phyloP scores from a whole-genome alignment of 495 filamentous ascomycete species.

The Daldinia caldariorum region DNA sequence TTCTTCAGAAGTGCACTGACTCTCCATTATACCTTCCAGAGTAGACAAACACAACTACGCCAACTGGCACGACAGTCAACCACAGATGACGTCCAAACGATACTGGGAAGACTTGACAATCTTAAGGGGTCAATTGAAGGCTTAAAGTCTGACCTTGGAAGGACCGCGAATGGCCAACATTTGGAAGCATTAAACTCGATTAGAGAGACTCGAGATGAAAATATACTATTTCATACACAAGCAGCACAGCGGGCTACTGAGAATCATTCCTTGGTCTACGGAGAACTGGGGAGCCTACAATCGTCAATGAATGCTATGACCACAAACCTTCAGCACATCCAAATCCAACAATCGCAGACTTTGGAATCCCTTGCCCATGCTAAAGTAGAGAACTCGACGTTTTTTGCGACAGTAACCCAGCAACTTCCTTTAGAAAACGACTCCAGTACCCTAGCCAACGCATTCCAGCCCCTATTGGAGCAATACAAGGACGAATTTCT shows the following conservation, averaged over 20 bases:
- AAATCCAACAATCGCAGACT: conserved; percentile 11
- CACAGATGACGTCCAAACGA: conserved; percentile 10
- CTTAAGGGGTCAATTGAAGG: conserved; percentile 8
- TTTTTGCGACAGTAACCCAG: conserved; percentile 7
- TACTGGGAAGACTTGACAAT: conserved; percentile 3
- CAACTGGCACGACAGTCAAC: conserved; percentile 9
- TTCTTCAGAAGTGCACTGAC: conserved; percentile 18
- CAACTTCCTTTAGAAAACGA: conserved; percentile 3
- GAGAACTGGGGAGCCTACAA: not conserved
- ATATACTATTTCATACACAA: conserved; percentile 6
- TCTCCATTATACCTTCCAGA: conserved; percentile 12
- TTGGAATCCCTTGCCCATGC: conserved; percentile 20
- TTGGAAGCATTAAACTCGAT: conserved; percentile 13
- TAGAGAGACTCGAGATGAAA: conserved; percentile 4
- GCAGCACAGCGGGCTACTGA: conserved; percentile 1
- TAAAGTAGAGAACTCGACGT: conserved; percentile 22
- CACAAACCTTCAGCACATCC: conserved; percentile 5
- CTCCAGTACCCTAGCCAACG: conserved; percentile 4
- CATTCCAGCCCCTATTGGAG: conserved; percentile 12
- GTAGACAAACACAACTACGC: conserved; percentile 17
- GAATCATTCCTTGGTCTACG: not conserved
- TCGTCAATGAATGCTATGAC: conserved; percentile 5
- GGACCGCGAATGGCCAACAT: not conserved
- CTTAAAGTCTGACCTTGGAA: not conserved
- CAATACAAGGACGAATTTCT: conserved; percentile 13